Base-by-base conservation (phyloP, 176 grass and related monocot genomes). In the Zea mays region DNA sequence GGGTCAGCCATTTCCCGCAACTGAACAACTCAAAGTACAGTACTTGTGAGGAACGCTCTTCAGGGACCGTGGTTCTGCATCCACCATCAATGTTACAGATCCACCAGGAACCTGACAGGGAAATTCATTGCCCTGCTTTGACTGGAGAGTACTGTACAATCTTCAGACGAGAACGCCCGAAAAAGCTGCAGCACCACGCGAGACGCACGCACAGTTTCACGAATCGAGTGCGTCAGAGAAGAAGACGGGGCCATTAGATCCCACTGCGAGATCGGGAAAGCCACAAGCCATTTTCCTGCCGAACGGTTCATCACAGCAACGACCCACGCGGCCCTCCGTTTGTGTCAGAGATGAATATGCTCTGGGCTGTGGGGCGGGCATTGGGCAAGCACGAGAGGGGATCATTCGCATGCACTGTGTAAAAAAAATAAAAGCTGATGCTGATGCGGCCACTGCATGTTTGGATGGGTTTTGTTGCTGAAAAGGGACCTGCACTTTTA, bases 401-500 rank as follows among this genome's bases (percentile, higher is more conserved):
- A 70, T 70, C 44, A 52, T 27, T 81, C 77, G 47, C 35, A 60
- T 27, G 21, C 15, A 37, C 27, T 27, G 17, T 7, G 57, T 33
- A 60, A 21, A 60, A 60, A 3, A 39, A 39, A 27, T 2, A 11
- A 56, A 73, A 51, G 58, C 27, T 27, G 27, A 27, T 47, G 40
- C 21, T 47, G 12, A 41, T 62, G 50, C 19, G 12, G 11, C 38
- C 48, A 7, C 67, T 40, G 60, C 13, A 40, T 43, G 19, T 15
- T 10, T 51, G 69, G 6, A 57, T 35, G 35, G 10, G 43, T 52
- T 27, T 27, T n/a, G 6, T 41, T 50, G 14, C 35, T 55, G 67
- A 59, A 52, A 27, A 17, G 37, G 20, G 35, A 63, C 44, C 42
- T 44, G n/a, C 11, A 43, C n/a, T 62, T 83, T 88, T 79, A 79